These are phyloP conservation scores for Pisolithus sp. DNA, from an alignment of 768 basidiomycete species.

Conservation along the genomic window DNA sequence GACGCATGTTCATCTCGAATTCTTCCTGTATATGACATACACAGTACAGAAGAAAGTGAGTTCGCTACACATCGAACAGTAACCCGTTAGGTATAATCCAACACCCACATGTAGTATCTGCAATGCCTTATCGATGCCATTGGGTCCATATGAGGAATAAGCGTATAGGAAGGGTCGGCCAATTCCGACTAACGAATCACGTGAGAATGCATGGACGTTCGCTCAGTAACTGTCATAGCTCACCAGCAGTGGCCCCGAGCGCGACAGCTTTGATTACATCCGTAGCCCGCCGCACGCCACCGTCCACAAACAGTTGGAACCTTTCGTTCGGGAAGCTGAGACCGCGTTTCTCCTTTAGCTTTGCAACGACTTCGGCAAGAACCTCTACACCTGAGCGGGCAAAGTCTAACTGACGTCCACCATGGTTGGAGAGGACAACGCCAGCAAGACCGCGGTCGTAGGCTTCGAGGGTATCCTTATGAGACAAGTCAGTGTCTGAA, in stretches of 20 bases:
- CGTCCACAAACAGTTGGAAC: constrained; percentile 87
- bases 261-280: constrained; percentile 87
- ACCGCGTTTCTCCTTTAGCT: constrained; percentile 61
- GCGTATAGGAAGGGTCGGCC: constrained; percentile 87
- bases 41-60: background rate
- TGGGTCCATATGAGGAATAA: constrained; percentile 81
- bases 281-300: constrained; percentile 88
- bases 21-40: constrained; percentile 58
- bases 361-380: constrained; percentile 76
- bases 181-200: constrained; percentile 51
- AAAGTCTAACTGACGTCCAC: constrained; percentile 72
- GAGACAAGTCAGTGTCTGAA: background rate
- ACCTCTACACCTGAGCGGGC: constrained; percentile 86
- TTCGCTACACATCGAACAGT: background rate
- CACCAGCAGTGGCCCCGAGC: constrained; percentile 82
- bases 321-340: constrained; percentile 68
- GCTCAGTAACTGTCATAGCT: constrained; percentile 1
- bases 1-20: constrained; percentile 96
- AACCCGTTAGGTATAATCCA: background rate
- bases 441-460: constrained; percentile 71
- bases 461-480: constrained; percentile 74
- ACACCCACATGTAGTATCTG: constrained; percentile 63
- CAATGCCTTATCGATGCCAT: constrained; percentile 79
- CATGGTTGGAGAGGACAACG: constrained; percentile 84
- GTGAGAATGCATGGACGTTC: constrained; percentile 6